Conservation (phyloP, 2,329 filamentous ascomycete species). For the Colletotrichum viniferum region DNA sequence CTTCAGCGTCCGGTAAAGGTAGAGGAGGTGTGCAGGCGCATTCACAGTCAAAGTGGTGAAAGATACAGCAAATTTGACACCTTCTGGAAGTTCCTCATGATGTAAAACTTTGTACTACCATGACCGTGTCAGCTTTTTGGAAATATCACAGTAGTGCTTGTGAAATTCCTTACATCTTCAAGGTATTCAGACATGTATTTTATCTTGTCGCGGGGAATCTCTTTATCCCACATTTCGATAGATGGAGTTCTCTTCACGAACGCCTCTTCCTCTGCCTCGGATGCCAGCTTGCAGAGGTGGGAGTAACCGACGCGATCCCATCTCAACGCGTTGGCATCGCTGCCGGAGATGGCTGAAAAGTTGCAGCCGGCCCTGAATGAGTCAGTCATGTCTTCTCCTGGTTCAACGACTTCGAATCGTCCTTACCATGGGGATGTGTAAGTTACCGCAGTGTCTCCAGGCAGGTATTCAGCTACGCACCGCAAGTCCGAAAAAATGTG, state of each 20-base stretch:
- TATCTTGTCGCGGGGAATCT: constrained; percentile 42
- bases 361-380: constrained; percentile 44
- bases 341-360: constrained; percentile 48
- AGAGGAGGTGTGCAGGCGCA: constrained; percentile 40
- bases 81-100: constrained; percentile 30
- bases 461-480: too few species aligned
- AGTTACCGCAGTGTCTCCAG: too few species aligned
- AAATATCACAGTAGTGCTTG: background rate
- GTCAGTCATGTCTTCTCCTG: background rate
- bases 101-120: constrained; percentile 35
- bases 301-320: constrained; percentile 46
- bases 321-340: constrained; percentile 41
- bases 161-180: constrained; percentile 34
- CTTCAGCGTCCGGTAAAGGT: constrained; percentile 29
- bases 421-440: too few species aligned
- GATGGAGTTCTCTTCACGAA: constrained; percentile 41
- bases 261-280: constrained; percentile 30
- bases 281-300: constrained; percentile 38
- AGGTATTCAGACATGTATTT: constrained; percentile 44
- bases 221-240: constrained; percentile 44
- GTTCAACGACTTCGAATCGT: too few species aligned
- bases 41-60: constrained; percentile 42
- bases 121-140: background rate
- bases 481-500: constrained; percentile 35
- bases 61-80: constrained; percentile 36